These are phyloP conservation scores for Alternaria novae-zelandiae DNA, from an alignment of 2,329 filamentous ascomycete genomes.

Conservation along the genomic window DNA sequence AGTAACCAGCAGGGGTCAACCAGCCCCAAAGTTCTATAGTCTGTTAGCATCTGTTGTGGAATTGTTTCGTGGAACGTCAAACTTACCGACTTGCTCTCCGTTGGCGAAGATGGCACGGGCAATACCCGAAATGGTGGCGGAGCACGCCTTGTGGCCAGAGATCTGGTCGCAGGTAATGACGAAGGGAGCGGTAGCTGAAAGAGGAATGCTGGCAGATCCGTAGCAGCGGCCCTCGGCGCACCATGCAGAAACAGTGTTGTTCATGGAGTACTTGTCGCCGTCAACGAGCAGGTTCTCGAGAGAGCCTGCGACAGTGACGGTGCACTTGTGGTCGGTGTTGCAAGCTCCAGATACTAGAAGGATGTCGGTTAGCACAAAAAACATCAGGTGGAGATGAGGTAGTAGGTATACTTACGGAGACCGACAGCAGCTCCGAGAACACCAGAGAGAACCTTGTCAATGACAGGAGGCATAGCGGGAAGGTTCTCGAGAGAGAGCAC, in stretches of 20 bases:
- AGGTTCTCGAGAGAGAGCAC: conserved; percentile 2
- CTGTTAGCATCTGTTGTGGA: not conserved
- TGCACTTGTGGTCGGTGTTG: not conserved
- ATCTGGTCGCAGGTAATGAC: conserved; percentile 7
- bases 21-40: conserved; percentile 6
- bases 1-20: conserved; percentile 8
- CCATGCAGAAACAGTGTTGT: conserved; percentile 1
- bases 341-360: conserved; percentile 4
- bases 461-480: conserved; percentile 8
- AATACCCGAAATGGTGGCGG: conserved; percentile 6
- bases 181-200: conserved; percentile 8
- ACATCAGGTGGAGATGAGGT: too few species aligned
- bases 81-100: conserved; percentile 8
- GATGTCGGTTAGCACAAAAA: not conserved
- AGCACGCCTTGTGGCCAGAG: not conserved
- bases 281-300: conserved; percentile 10
- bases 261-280: conserved; percentile 4
- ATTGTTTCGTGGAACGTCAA: not conserved
- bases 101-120: conserved; percentile 6
- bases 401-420: not conserved
- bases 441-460: conserved; percentile 2
- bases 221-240: conserved; percentile 7
- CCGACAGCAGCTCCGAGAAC: not conserved
- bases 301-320: conserved; percentile 6
- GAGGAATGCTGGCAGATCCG: not conserved